Evolutionary conservation across 805 yeast genomes (phyloP), one percentile per base, ranked within the genome.

Genomic region (Wickerhamomyces tratensis): DNA sequence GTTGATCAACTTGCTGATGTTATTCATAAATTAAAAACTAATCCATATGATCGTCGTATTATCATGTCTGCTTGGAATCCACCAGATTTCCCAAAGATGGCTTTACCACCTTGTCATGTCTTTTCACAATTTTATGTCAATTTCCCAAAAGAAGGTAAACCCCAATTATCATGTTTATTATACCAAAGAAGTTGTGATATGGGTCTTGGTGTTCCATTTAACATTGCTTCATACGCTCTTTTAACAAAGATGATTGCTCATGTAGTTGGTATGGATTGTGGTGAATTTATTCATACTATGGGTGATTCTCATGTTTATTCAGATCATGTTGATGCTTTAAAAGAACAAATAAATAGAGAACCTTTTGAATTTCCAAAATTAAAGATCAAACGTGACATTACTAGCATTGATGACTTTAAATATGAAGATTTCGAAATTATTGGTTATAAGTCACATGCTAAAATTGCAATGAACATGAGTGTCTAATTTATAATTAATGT

Each of bases 161-260:
- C 94, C 25, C 78, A 72, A 54, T 72, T 93, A 43, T 84, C 93
- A 11, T 93, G 98, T 61, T 75, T 83, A 45, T 68, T 93, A 68
- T 93, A 93, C 63, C 99, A 93, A 66, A 77, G 99, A 55, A 85
- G 96, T n/a, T 91, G 98, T 63, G 99, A 93, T 58, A 89, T 93
- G 96, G 99, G 99, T 0, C 74, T 93, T n/a, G 99, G 99, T 12
- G 98, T 93, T 25, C 99, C 99, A 1, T 93, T 93, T 64, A 93
- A 93, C 59, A 93, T 93, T 56, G 98, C 99, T 0, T 87, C 97
- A 0, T 93, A 93, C 59, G 95, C 98, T 0, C 68, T 93, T 42
- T 70, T 93, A 47, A 89, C 97, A 2, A 82, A 76, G 53, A 91
- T 93, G 97, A 83, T 93, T 49, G 98, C 99, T 2, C 86, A 86